Base-by-base conservation (phyloP, 768 basidiomycete genomes). In the Omphalotus guepiniiformis region DNA sequence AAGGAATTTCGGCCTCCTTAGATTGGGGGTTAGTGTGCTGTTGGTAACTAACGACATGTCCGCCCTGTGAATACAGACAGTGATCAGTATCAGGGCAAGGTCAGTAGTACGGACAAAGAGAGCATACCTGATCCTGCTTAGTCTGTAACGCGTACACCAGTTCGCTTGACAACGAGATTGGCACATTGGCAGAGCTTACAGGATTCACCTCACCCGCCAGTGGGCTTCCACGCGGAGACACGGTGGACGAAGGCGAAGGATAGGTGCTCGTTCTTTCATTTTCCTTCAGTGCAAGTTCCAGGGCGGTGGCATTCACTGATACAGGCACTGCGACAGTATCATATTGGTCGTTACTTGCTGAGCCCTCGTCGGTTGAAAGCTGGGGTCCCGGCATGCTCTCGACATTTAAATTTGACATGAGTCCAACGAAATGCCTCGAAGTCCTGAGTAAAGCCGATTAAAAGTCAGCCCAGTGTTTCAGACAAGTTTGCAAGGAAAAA, bases 331-430 rank as follows among this genome's bases (percentile, higher is more conserved):
- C 22, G 15, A 39, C 32, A 18, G 47, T 16, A 29, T n/a, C n/a
- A n/a, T n/a, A n/a, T n/a, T n/a, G n/a, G n/a, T n/a, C n/a, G n/a
- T n/a, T n/a, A n/a, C n/a, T n/a, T n/a, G n/a, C n/a, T n/a, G 28
- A 48, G 25, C 30, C 21, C 28, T 42, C 50, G 39, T 32, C 21
- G n/a, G 40, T n/a, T n/a, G n/a, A n/a, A 44, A 28, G 30, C 35
- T 28, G 28, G 21, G 37, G 16, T 16, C 30, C 53, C 25, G 49
- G 59, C 25, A 60, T 47, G 23, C 63, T 61, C 44, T 52, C 63
- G 36, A 74, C 70, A 54, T 70, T 72, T 27, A 77, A 67, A 22
- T 63, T 63, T 1, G 71, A 71, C 66, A 75, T 68, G 49, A 74
- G 58, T 26, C 67, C 62, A 16, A 72, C 50, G 51, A 75, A 75